Percentiles rank a stretch among this genome's conserved stretches.
These are phyloP conservation scores for Russula abietina DNA, from an alignment of 768 basidiomycete genomes.

Conservation along the genomic window DNA sequence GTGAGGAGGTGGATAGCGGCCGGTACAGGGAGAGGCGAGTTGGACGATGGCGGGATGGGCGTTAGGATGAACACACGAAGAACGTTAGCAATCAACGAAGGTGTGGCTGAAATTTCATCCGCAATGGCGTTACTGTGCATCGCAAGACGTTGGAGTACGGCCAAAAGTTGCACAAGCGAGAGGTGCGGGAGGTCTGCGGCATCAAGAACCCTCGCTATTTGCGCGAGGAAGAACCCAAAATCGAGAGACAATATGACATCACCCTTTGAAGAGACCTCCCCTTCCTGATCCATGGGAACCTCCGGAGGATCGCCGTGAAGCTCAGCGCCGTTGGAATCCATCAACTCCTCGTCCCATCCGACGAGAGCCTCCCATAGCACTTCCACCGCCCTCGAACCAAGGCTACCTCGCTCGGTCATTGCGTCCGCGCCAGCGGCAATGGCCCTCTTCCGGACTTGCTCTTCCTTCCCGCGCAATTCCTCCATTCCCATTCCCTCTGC, in stretches of 20 bases:
- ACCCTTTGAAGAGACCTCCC: slow-evolving; percentile 24
- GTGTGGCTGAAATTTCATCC: slow-evolving; percentile 43
- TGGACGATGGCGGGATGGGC: slow-evolving; percentile 39
- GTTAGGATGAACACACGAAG: slow-evolving; percentile 54
- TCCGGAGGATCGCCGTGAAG: slow-evolving; percentile 29
- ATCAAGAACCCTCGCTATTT: slow-evolving; percentile 38
- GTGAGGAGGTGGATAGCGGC: slow-evolving; percentile 52
- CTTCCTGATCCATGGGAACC: slow-evolving; percentile 28
- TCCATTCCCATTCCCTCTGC: slow-evolving; percentile 34
- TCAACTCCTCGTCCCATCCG: slow-evolving; percentile 46
- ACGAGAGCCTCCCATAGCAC: slow-evolving; percentile 70
- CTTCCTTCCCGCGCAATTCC: slow-evolving; percentile 35
- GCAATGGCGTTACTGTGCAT: slow-evolving; percentile 52
- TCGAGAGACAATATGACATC: slow-evolving; percentile 35
- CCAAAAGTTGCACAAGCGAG: slow-evolving; percentile 51
- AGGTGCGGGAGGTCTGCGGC: slow-evolving; percentile 42
- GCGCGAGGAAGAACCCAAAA: slow-evolving; percentile 45
- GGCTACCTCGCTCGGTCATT: slow-evolving; percentile 55
- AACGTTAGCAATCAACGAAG: slow-evolving; percentile 47
- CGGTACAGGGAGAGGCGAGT: slow-evolving; percentile 35
- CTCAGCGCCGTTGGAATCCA: slow-evolving; percentile 43
- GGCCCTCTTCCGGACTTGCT: slow-evolving; percentile 51
- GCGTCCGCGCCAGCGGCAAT: slow-evolving; percentile 64
- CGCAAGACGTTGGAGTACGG: slow-evolving; percentile 54
- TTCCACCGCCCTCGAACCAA: slow-evolving; percentile 63